Conservation (phyloP, 768 basidiomycete genomes). For the Russula earlei region DNA sequence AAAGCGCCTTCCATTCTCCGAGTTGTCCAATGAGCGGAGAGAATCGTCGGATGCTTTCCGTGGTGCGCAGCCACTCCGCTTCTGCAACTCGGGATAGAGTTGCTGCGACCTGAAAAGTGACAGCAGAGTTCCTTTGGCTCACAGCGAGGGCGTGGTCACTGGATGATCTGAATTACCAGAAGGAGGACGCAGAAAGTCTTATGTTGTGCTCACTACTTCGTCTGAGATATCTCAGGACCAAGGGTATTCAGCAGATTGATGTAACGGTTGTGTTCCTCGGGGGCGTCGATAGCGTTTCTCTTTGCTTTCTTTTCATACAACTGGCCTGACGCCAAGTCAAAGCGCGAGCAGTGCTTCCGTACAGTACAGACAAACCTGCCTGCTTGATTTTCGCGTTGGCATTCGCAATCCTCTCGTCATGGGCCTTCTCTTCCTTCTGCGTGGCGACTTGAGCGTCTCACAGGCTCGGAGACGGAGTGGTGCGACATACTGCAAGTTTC, state of each 20-base stretch:
- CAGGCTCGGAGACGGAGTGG: no score
- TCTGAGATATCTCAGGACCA: slow-evolving; percentile 71
- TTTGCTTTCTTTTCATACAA: slow-evolving; percentile 73
- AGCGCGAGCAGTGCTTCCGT: not conserved
- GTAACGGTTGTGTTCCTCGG: slow-evolving; percentile 70
- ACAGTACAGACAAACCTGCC: slow-evolving; percentile 41
- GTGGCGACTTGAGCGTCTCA: not conserved
- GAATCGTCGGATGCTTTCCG: slow-evolving; percentile 61
- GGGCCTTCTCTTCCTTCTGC: slow-evolving; percentile 73
- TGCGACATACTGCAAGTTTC: slow-evolving; percentile 57
- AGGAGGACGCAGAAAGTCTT: not conserved
- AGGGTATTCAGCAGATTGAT: slow-evolving; percentile 61
- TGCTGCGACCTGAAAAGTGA: slow-evolving; percentile 54
- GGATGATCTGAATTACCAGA: not conserved
- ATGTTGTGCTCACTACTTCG: slow-evolving; percentile 63
- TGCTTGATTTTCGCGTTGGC: slow-evolving; percentile 70
- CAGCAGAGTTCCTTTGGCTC: slow-evolving; percentile 48
- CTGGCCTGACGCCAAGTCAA: slow-evolving; percentile 40
- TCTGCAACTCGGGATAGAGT: slow-evolving; percentile 65
- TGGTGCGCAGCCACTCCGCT: slow-evolving; percentile 63
- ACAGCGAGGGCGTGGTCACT: slow-evolving; percentile 62
- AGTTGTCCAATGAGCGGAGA: slow-evolving; percentile 60
- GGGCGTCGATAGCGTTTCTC: slow-evolving; percentile 55
- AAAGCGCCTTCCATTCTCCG: slow-evolving; percentile 62
- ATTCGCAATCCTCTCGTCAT: slow-evolving; percentile 59